These are phyloP conservation scores for Hyaloscypha variabilis DNA, from an alignment of 495 filamentous ascomycete genomes.

Conservation along the genomic window DNA sequence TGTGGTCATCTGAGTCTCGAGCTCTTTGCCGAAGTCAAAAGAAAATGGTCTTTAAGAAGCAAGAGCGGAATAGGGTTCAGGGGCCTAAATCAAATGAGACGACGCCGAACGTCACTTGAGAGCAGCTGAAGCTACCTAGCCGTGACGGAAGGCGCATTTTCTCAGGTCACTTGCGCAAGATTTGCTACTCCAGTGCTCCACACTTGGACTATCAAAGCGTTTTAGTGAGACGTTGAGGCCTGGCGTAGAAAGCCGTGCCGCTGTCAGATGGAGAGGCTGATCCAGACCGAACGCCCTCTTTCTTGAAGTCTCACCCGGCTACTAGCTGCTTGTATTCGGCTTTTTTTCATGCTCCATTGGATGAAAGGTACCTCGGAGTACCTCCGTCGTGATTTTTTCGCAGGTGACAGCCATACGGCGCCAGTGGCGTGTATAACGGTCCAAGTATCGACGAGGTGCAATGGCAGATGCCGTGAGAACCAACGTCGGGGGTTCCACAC, in stretches of 20 bases:
- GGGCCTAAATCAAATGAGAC: background rate
- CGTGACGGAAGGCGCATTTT: background rate
- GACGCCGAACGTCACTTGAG: background rate
- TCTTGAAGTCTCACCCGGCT: too few species aligned
- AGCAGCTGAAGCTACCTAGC: background rate
- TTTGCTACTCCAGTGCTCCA: background rate
- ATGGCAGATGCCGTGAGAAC: background rate
- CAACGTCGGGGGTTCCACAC: background rate
- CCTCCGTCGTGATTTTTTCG: background rate
- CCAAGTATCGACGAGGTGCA: background rate
- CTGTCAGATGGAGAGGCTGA: background rate
- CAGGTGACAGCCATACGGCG: background rate
- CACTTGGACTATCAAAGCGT: background rate
- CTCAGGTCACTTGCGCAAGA: background rate
- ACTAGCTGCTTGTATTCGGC: background rate
- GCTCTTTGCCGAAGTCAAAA: background rate
- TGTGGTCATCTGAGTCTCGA: conserved; percentile 5
- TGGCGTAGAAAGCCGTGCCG: background rate
- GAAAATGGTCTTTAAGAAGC: background rate
- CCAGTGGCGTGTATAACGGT: background rate
- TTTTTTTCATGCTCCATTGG: background rate
- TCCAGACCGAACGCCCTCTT: background rate
- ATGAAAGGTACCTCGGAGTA: background rate
- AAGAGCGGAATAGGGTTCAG: background rate
- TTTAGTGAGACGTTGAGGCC: background rate